These are phyloP conservation scores for Phoenix dactylifera DNA, from an alignment of 176 grass and related monocot species.

Conservation along the genomic window DNA sequence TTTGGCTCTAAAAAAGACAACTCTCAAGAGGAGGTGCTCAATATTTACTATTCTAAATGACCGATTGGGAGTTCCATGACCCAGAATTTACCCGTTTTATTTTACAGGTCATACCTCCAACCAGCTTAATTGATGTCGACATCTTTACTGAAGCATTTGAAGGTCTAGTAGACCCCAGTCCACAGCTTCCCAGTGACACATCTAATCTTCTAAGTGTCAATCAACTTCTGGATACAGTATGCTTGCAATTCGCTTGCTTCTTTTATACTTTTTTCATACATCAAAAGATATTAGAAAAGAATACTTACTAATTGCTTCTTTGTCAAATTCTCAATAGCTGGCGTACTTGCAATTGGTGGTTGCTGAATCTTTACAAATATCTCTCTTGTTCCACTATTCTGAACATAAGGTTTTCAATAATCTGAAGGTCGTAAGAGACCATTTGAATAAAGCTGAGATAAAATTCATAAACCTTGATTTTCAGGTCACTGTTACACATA, in stretches of 20 bases:
- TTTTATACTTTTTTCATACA: background rate
- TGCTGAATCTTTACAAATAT: no score
- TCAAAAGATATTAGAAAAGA: no score
- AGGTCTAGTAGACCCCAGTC: conserved; percentile 32
- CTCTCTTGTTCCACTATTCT: no score
- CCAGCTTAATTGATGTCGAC: conserved; percentile 52
- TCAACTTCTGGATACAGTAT: conserved; percentile 91
- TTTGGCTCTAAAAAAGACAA: conserved; percentile 37
- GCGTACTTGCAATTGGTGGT: no score
- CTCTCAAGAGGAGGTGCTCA: conserved; percentile 36
- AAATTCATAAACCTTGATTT: no score
- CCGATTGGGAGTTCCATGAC: background rate
- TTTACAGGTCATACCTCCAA: conserved; percentile 42
- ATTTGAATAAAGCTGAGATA: no score
- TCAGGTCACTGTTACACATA: no score
- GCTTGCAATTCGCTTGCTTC: conserved; percentile 1
- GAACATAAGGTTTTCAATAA: no score
- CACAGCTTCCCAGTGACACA: conserved; percentile 19
- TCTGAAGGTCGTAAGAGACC: no score
- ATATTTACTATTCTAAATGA: no score
- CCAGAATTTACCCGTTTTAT: conserved; percentile 16
- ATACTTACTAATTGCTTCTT: no score
- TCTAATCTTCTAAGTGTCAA: conserved; percentile 72
- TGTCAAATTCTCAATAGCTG: no score
- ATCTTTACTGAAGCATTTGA: conserved; percentile 68